These are phyloP conservation scores for Pseudogymnoascus pannorum DNA, from an alignment of 2,329 filamentous ascomycete species.

Conservation along the genomic window DNA sequence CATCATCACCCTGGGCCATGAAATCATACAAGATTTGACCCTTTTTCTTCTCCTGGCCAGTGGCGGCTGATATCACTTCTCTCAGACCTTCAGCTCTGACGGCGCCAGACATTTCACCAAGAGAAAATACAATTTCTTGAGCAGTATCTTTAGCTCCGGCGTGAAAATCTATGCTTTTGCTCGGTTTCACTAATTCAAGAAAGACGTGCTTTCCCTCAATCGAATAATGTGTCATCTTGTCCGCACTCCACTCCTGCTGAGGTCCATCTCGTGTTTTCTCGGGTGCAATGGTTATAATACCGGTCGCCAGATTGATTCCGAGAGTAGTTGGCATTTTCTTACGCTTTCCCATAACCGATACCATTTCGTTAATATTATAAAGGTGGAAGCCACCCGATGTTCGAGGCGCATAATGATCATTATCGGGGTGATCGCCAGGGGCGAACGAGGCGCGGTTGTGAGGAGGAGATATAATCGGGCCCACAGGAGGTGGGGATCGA, in stretches of 20 bases:
- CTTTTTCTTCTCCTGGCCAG: slow-evolving; percentile 65
- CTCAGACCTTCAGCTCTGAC: slow-evolving; percentile 74
- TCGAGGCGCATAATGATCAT: slow-evolving; percentile 37
- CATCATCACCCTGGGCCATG: slow-evolving; percentile 91
- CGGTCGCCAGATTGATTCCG: slow-evolving; percentile 85
- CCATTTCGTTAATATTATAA: slow-evolving; percentile 97
- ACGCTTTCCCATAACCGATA: slow-evolving; percentile 91
- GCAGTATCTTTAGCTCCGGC: slow-evolving; percentile 96
- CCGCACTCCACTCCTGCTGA: slow-evolving; percentile 86
- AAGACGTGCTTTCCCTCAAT: slow-evolving; percentile 98
- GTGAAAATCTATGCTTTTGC: slow-evolving; percentile 93
- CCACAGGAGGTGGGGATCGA: slow-evolving; percentile 36
- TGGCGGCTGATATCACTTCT: slow-evolving; percentile 77
- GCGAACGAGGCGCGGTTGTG: slow-evolving; percentile 40
- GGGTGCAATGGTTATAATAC: slow-evolving; percentile 82
- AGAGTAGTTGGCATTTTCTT: slow-evolving; percentile 98
- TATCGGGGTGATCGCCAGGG: slow-evolving; percentile 27
- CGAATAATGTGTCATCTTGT: slow-evolving; percentile 94
- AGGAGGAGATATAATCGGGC: slow-evolving; percentile 42
- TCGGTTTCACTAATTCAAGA: slow-evolving; percentile 82
- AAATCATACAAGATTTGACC: slow-evolving; percentile 91
- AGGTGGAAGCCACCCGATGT: slow-evolving; percentile 81
- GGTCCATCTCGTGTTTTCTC: slow-evolving; percentile 77
- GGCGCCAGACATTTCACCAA: slow-evolving; percentile 84
- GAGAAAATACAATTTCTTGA: slow-evolving; percentile 78